Conservation (phyloP, 345 rosid genomes). For the Euclidium syriacum region DNA sequence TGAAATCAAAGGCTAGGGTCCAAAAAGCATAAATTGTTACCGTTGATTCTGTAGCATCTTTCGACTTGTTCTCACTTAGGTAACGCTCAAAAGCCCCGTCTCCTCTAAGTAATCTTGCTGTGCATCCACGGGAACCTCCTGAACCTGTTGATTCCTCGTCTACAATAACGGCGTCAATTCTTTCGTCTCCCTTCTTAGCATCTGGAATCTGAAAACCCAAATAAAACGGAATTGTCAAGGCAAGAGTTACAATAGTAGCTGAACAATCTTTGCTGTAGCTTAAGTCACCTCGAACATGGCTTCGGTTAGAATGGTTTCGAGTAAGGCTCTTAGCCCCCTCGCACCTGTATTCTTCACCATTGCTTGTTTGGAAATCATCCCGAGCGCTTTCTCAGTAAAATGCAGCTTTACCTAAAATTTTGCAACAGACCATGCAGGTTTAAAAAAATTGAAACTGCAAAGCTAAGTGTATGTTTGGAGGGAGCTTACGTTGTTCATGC, state of each 20-base stretch:
- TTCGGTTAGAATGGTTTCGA: conserved; percentile 86
- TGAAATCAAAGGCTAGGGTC: too few relatives aligned
- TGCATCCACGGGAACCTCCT: conserved; percentile 48
- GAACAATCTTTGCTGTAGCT: neutral
- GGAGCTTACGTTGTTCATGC: conserved; percentile 75
- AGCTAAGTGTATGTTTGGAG: conserved; percentile 7
- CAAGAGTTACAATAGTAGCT: neutral
- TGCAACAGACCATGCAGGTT: neutral
- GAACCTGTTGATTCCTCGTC: conserved; percentile 76
- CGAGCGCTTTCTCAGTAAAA: conserved; percentile 74
- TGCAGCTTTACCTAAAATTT: conserved; percentile 78
- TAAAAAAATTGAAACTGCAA: neutral
- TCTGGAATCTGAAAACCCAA: conserved; percentile 77
- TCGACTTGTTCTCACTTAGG: conserved; percentile 38
- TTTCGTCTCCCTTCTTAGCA: conserved; percentile 48
- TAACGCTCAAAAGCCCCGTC: conserved; percentile 67
- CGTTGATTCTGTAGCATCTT: conserved; percentile 33
- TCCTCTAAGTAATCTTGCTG: conserved; percentile 72
- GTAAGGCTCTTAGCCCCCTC: conserved; percentile 81
- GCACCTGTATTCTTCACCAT: conserved; percentile 95
- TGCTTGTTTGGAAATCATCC: conserved; percentile 71
- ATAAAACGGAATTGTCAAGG: neutral
- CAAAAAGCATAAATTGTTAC: too few relatives aligned
- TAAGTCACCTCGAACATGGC: conserved; percentile 94
- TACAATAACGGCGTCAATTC: conserved; percentile 76